Base-by-base conservation (phyloP, 306 rosid species). In the Inga oerstediana region DNA sequence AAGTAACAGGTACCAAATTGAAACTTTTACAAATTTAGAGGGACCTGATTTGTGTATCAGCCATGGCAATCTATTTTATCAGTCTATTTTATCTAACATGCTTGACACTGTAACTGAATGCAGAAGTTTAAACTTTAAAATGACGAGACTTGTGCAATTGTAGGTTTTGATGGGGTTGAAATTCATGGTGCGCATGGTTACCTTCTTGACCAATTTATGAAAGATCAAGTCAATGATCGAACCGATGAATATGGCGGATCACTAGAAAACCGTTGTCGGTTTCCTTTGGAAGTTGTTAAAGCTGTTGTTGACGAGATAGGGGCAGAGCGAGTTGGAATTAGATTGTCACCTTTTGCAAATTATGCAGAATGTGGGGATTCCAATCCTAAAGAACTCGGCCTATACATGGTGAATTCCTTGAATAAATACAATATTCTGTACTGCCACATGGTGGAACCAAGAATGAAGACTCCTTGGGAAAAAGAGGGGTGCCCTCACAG, bases 111-210 rank as follows among this genome's bases (percentile, higher is more conserved):
- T 59, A 24, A 24, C 68, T 27, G 2, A 12, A 24, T 62, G 17
- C 8, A 10, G 5, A 22, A 22, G 15, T 10, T 59, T 59, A 10
- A 49, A 11, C 54, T 49, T 49, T 49, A 1, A 59, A 22, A 59
- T 59, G 15, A 24, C 10, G 66, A 59, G 10, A 59, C 15, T 59
- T 27, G 7, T 62, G 17, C 68, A 11, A 62, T 62, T 62, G 68
- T 24, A 62, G 68, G 37, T 24, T 62, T 62, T 27, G 68, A 62
- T 11, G 68, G 68, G 68, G 68, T 62, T 62, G 68, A 62, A 5
- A 62, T 24, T 11, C 68, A 62, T 62, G 68, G 68, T 62, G 68
- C 68, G 37, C 68, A 62, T 62, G 68, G 37, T 62, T 62, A 59
- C 37, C 37, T 62, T 27, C 7, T 62, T 62, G 68, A 62, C 0